A percentile compares a stretch with the other conserved stretches of the same genome.
Evolutionary conservation across 1,139 yeast genomes (phyloP).

Genomic region (Geotrichum carabidarum): DNA sequence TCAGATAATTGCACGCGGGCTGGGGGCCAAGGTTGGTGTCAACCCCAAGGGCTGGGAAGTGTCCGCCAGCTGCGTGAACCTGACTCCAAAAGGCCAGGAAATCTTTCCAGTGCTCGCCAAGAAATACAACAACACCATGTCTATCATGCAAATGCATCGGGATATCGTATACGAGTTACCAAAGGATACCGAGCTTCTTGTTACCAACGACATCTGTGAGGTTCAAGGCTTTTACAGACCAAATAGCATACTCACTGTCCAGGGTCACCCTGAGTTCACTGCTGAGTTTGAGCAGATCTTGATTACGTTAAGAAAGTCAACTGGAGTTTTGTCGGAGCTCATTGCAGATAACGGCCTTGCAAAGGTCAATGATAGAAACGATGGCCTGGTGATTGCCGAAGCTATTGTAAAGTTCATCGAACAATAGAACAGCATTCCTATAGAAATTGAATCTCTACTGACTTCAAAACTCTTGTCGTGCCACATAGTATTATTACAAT

Average conservation of each 20-base stretch:
- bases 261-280: slow-evolving; percentile 85
- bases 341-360: slow-evolving; percentile 26
- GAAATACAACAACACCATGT: slow-evolving; percentile 28
- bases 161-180: slow-evolving; percentile 60
- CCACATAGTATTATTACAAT: too few species aligned
- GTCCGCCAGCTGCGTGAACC: slow-evolving; percentile 51
- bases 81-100: slow-evolving; percentile 40
- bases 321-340: slow-evolving; percentile 26
- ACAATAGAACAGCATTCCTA: slow-evolving; percentile 1
- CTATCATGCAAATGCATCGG: slow-evolving; percentile 61
- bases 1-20: slow-evolving; percentile 62
- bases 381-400: slow-evolving; percentile 33
- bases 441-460: too few species aligned
- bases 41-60: slow-evolving; percentile 69
- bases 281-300: slow-evolving; percentile 37
- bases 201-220: slow-evolving; percentile 47
- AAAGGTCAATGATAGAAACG: slow-evolving; percentile 27
- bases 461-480: not conserved
- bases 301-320: slow-evolving; percentile 23
- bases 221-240: slow-evolving; percentile 60
- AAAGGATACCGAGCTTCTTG: slow-evolving; percentile 39
- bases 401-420: slow-evolving; percentile 35
- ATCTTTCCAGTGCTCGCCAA: slow-evolving; percentile 37
- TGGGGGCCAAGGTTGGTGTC: slow-evolving; percentile 56
- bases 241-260: slow-evolving; percentile 56